phyloP scores from a whole-genome alignment of 2,329 filamentous ascomycete species.

The Exophiala xenobiotica region DNA sequence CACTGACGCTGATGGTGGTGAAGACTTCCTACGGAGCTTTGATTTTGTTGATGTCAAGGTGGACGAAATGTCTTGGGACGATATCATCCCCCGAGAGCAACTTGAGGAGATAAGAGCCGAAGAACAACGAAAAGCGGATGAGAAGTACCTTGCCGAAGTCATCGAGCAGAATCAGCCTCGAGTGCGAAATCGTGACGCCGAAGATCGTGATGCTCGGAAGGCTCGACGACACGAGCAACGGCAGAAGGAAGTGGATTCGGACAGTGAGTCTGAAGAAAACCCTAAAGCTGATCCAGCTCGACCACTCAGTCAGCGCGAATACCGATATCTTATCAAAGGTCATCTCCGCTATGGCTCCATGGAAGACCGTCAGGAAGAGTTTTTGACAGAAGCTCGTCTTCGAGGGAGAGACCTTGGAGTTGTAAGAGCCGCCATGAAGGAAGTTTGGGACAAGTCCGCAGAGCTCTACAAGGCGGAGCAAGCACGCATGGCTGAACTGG shows the following conservation, averaged over 20 bases:
- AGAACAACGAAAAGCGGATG: conserved; percentile 79
- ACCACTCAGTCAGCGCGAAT: conserved; percentile 89
- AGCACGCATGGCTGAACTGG: conserved; percentile 60
- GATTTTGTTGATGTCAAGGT: conserved; percentile 98
- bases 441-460: conserved; percentile 72
- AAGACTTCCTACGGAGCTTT: conserved; percentile 85
- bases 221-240: conserved; percentile 67
- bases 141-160: conserved; percentile 76
- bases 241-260: conserved; percentile 66
- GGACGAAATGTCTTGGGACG: conserved; percentile 89
- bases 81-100: conserved; percentile 94
- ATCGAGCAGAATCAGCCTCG: conserved; percentile 84
- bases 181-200: conserved; percentile 60
- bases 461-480: conserved; percentile 72
- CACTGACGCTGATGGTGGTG: conserved; percentile 91
- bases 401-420: conserved; percentile 78
- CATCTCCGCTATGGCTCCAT: conserved; percentile 90
- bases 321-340: conserved; percentile 83
- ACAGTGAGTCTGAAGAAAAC: conserved; percentile 66
- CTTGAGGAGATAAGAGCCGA: conserved; percentile 86
- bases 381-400: conserved; percentile 82
- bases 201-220: conserved; percentile 61
- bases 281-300: conserved; percentile 74
- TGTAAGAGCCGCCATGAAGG: conserved; percentile 71
- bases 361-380: conserved; percentile 81